Evolutionary conservation across 2,329 filamentous ascomycete species (phyloP).

Genomic region (Cercospora zeina): DNA sequence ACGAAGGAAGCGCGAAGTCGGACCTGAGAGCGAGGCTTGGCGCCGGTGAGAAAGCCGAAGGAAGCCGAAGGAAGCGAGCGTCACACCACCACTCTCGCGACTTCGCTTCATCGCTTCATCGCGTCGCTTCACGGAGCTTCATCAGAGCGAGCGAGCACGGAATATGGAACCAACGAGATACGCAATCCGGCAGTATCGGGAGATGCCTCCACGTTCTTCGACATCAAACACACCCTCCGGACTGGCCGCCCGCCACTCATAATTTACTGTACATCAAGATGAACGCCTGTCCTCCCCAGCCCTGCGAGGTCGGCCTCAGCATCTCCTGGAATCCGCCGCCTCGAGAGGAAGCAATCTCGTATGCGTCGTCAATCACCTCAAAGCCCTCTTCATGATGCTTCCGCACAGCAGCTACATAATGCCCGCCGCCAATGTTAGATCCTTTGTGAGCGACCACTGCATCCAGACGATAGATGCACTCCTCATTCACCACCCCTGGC

Average conservation of each 20-base stretch:
- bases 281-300: background rate
- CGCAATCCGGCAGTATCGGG: too few species aligned
- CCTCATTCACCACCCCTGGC: background rate
- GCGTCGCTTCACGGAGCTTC: background rate
- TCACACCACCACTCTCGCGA: constrained; percentile 10
- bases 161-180: too few species aligned
- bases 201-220: background rate
- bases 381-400: constrained; percentile 5
- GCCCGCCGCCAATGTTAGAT: background rate
- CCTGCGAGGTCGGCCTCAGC: background rate
- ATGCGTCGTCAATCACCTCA: constrained; percentile 13
- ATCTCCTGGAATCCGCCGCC: constrained; percentile 7
- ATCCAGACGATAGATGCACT: constrained; percentile 20
- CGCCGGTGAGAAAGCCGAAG: background rate
- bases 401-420: constrained; percentile 19
- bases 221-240: background rate
- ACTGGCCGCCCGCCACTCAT: background rate
- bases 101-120: background rate
- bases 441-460: constrained; percentile 22
- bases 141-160: background rate
- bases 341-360: background rate
- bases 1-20: constrained; percentile 12
- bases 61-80: background rate
- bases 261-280: constrained; percentile 15
- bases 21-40: constrained; percentile 2